Conservation (phyloP, 257 asterid genomes). For the Lycium ferocissimum region DNA sequence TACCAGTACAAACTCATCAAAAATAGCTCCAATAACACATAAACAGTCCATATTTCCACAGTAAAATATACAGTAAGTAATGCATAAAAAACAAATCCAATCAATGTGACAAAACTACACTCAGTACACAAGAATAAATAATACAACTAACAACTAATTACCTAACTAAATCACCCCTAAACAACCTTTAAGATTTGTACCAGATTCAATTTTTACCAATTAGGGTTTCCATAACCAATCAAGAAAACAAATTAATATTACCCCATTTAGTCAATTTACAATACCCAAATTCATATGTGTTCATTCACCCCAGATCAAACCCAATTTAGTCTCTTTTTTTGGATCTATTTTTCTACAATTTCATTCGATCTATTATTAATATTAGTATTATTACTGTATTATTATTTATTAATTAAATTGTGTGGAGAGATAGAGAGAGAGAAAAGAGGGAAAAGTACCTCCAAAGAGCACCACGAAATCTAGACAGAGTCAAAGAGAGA, state of each 20-base stretch:
- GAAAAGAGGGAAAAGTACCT: slow-evolving; percentile 17
- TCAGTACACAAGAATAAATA: slow-evolving; percentile 3
- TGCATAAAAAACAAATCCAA: slow-evolving; percentile 14
- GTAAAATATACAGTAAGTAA: neutral
- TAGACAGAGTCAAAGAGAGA: neutral
- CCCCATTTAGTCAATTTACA: slow-evolving; percentile 19
- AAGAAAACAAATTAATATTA: neutral
- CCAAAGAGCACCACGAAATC: slow-evolving; percentile 30
- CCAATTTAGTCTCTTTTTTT: neutral
- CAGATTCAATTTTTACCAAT: slow-evolving; percentile 19
- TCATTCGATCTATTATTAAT: slow-evolving; percentile 11
- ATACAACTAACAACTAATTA: slow-evolving; percentile 3
- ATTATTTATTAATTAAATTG: neutral
- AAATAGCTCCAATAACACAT: slow-evolving; percentile 1
- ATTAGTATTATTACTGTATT: neutral
- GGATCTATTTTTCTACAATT: slow-evolving; percentile 15
- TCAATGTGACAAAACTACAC: slow-evolving; percentile 26
- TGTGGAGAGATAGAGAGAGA: slow-evolving; percentile 22
- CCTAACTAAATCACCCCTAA: slow-evolving; percentile 26
- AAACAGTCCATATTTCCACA: neutral
- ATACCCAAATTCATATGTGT: neutral
- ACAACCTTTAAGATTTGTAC: neutral
- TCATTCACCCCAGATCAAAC: slow-evolving; percentile 21
- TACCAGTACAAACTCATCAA: slow-evolving; percentile 18
- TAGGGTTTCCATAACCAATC: slow-evolving; percentile 29